Base-by-base conservation (phyloP, 805 yeast genomes). In the Babjeviella inositovora region DNA sequence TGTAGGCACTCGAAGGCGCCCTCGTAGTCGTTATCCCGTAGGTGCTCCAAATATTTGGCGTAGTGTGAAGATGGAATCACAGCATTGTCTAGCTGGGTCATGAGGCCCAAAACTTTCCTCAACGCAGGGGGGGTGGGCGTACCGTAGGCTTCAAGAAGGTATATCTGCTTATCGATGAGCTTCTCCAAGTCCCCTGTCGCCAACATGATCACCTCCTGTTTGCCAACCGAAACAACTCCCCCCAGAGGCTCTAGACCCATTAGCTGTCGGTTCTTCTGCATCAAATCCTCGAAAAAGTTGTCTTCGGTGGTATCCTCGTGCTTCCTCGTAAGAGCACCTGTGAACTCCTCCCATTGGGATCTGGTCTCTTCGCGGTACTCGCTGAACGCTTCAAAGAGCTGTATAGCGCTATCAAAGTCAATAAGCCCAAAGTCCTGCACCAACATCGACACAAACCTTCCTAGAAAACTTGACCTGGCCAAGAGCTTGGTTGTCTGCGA, bases 1-100 rank as follows among this genome's bases (percentile, higher is more conserved):
- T 66, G 68, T 35, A 79, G 41, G 36, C 71, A 49, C 47, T 72
- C 50, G 43, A 62, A 20, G 38, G 63, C 62, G 2, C 61, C 65
- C 32, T 62, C 75, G 35, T 73, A 76, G 35, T 79, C 77, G 4
- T 69, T 63, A 8, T 45, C 54, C 25, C 58, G 56, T 35, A 72
- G 57, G 28, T 59, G 57, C 32, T 73, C 74, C 13, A 77, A 50
- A 33, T 72, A 76, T 22, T 55, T 57, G 21, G 76, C 53, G 33
- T 72, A 73, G 34, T 70, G 62, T 13, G 61, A 41, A 0, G 63
- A 47, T 0, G 69, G 62, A 4, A 63, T 44, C 3, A 39, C 32
- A 21, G 52, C 51, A 4, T 48, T 43, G 25, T 62, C 65, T 0
- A 62, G 47, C 10, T 58, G 55, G 1, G 70, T 53, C 62, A 70